Conservation (phyloP, 75 land plant genomes). For the Chamaecyparis obtusa region DNA sequence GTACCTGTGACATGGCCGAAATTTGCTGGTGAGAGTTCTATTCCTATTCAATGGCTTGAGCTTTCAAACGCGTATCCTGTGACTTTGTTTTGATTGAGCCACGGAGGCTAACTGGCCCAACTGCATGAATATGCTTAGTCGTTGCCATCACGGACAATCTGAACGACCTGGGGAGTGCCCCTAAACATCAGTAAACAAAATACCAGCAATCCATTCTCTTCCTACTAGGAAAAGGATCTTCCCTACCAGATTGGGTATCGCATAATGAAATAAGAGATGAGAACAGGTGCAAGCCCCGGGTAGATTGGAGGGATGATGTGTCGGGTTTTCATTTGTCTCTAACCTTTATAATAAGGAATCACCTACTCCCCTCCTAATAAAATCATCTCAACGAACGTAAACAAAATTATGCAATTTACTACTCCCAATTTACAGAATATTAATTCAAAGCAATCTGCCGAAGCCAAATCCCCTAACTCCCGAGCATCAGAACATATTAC, state of each 20-base stretch:
- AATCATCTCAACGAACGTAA: background rate
- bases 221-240: background rate
- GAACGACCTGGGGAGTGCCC: background rate
- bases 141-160: background rate
- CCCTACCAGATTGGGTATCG: background rate
- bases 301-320: background rate
- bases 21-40: background rate
- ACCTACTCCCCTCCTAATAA: background rate
- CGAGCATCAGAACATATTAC: background rate
- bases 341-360: background rate
- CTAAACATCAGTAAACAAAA: background rate
- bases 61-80: background rate
- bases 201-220: background rate
- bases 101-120: background rate
- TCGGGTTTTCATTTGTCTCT: background rate
- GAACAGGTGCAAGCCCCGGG: background rate
- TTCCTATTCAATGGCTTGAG: background rate
- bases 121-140: background rate
- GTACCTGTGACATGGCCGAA: background rate
- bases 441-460: background rate
- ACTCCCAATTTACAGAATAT: background rate
- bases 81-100: background rate
- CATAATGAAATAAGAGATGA: background rate
- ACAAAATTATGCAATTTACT: background rate
- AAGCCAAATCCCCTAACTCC: background rate